These are phyloP conservation scores for Flaveria trinervia DNA, from an alignment of 129 eudicot species.

Conservation along the genomic window DNA sequence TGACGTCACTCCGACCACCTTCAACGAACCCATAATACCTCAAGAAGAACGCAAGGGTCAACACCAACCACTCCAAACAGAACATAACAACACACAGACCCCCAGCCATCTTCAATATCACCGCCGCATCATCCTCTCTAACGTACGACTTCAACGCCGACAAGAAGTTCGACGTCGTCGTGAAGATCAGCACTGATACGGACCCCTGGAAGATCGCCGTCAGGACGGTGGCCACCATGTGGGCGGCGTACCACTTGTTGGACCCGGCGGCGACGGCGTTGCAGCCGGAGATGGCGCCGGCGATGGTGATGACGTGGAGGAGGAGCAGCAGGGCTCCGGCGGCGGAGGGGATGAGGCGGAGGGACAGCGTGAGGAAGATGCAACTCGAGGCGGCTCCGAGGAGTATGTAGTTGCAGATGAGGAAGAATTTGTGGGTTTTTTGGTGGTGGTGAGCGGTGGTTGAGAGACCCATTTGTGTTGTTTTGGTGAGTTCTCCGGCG, in stretches of 20 bases:
- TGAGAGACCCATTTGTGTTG: slow-evolving; percentile 26
- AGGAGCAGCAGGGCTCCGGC: slow-evolving; percentile 51
- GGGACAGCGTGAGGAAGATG: slow-evolving; percentile 89
- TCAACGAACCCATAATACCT: slow-evolving; percentile 66
- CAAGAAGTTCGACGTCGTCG: slow-evolving; percentile 53
- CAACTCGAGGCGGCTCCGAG: slow-evolving; percentile 90
- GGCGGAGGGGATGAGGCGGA: slow-evolving; percentile 79
- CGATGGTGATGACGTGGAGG: slow-evolving; percentile 58
- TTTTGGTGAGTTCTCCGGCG: slow-evolving; percentile 16
- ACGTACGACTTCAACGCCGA: slow-evolving; percentile 66
- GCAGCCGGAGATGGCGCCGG: slow-evolving; percentile 55
- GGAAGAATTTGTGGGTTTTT: slow-evolving; percentile 78
- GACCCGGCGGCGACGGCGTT: slow-evolving; percentile 46
- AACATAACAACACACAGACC: slow-evolving; percentile 67
- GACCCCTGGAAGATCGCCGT: slow-evolving; percentile 84
- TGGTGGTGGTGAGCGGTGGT: slow-evolving; percentile 40
- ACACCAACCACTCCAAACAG: slow-evolving; percentile 77
- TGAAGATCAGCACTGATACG: slow-evolving; percentile 57
- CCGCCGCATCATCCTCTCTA: slow-evolving; percentile 64
- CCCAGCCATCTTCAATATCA: slow-evolving; percentile 70
- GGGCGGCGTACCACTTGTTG: slow-evolving; percentile 63
- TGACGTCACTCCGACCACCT: slow-evolving; percentile 30
- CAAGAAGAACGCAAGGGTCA: slow-evolving; percentile 69
- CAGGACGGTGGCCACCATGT: slow-evolving; percentile 73
- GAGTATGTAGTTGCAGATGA: slow-evolving; percentile 68